Evolutionary conservation across 768 basidiomycete species (phyloP).

Genomic region (Tremella fuciformis): DNA sequence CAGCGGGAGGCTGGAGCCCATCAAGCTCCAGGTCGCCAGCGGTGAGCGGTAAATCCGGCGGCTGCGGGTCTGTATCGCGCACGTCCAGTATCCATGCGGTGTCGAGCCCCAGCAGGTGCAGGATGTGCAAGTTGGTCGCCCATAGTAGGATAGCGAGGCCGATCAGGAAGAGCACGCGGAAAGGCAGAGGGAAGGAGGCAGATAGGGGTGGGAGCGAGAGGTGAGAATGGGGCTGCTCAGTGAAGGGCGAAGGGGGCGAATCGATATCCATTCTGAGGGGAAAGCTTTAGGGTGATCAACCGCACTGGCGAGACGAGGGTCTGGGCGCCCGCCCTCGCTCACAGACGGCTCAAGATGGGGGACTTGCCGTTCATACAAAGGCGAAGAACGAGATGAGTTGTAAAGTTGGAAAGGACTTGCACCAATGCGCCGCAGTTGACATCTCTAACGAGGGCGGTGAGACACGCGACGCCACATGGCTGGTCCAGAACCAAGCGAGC

Average conservation of each 20-base stretch:
- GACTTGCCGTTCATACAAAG: too few relatives aligned
- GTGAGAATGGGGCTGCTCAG: slow-evolving; percentile 34
- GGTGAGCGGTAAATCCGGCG: slow-evolving; percentile 9
- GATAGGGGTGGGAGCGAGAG: slow-evolving; percentile 49
- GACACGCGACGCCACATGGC: too few relatives aligned
- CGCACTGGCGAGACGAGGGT: too few relatives aligned
- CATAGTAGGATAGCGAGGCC: slow-evolving; percentile 81
- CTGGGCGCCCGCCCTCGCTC: too few relatives aligned
- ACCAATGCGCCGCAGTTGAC: too few relatives aligned
- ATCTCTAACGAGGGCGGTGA: too few relatives aligned
- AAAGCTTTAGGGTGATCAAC: too few relatives aligned
- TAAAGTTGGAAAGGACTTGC: too few relatives aligned
- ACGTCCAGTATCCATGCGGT: slow-evolving; percentile 66
- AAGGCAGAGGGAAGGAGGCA: slow-evolving; percentile 73
- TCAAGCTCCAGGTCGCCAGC: slow-evolving; percentile 14
- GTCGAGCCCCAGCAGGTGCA: slow-evolving; percentile 72
- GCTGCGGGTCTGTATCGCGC: slow-evolving; percentile 14
- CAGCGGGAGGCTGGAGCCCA: not conserved
- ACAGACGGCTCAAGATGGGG: too few relatives aligned
- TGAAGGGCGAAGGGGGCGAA: slow-evolving; percentile 36
- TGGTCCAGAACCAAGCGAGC: too few relatives aligned
- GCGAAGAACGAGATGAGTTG: too few relatives aligned
- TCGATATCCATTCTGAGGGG: slow-evolving; percentile 49
- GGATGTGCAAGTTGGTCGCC: slow-evolving; percentile 88
- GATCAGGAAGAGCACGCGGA: slow-evolving; percentile 76